Evolutionary conservation across 306 rosid species (phyloP), one percentile per base, ranked within the genome.

Genomic region (Fagus sylvatica): DNA sequence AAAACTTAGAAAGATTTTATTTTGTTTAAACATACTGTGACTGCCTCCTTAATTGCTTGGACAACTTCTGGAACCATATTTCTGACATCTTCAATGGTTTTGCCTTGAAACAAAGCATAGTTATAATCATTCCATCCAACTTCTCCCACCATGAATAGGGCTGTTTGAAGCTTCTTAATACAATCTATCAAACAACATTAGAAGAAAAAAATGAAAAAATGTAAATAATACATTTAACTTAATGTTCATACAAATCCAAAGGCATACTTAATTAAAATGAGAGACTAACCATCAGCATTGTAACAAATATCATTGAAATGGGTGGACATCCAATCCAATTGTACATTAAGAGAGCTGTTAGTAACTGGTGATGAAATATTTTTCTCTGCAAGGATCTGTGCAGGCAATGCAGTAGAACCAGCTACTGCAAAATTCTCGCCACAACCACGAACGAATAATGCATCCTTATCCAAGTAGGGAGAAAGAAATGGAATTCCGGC

Each of bases 381-480:
- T 2, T 43, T 62, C 0, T 17, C 28, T 4, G 36, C 70, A 54
- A 72, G 74, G 65, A 41, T 1, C 1, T 53, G 1, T 5, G 17
- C 8, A 41, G 73, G 3, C 68, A 79, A 65, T 42, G 83, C 83
- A 0, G 83, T 79, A 5, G 83, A 65, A 28, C 78, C 83, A 32
- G 74, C 78, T 30, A 79, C 83, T 8, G 83, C 83, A 55, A 79
- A 79, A 5, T 79, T 79, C 48, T 43, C 69, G 12, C 83, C 78
- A 39, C 34, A 51, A 5, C 19, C 67, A 30, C 67, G 39, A 30
- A 1, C 13, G 39, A 13, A 48, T 37, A 42, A 33, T 16, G 30
- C 83, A 13, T 65, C 74, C 34, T 3, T 73, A 0, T 79, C 53
- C 32, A 79, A n/a, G 13, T 65, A 79, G 37, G 78, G 78, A 43